A percentile compares a stretch with the other conserved stretches of the same genome.
phyloP scores from a whole-genome alignment of 768 basidiomycete species.

The Phanerochaete sordida region DNA sequence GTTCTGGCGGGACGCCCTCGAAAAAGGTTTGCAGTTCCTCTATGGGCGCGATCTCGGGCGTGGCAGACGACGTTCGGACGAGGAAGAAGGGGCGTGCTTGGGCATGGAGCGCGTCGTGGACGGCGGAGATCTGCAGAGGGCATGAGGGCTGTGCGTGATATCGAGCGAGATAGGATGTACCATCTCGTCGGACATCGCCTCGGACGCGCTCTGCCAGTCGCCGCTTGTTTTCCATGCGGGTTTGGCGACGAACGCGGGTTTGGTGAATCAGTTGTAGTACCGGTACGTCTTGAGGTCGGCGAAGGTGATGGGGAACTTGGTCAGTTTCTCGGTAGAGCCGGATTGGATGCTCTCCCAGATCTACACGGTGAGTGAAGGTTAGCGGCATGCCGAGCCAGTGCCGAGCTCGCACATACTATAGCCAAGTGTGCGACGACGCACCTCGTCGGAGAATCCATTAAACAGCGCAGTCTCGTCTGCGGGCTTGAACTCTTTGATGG shows the following conservation, averaged over 20 bases:
- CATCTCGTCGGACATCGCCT: no score
- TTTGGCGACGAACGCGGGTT: slow-evolving; percentile 86
- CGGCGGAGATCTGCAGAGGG: no score
- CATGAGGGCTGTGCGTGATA: no score
- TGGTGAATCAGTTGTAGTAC: slow-evolving; percentile 98
- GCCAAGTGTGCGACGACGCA: slow-evolving; percentile 21
- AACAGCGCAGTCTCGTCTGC: slow-evolving; percentile 91
- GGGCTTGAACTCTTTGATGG: slow-evolving; percentile 92
- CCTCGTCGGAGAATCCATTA: slow-evolving; percentile 65
- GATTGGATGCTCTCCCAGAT: slow-evolving; percentile 64
- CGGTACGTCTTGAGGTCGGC: slow-evolving; percentile 98
- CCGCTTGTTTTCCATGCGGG: slow-evolving; percentile 85
- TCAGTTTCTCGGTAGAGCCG: slow-evolving; percentile 55
- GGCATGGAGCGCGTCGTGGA: no score
- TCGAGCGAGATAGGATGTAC: no score
- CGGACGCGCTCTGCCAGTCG: slow-evolving; percentile 56
- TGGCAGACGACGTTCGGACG: no score
- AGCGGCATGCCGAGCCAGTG: background rate
- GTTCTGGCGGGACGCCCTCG: no score
- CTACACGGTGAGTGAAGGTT: slow-evolving; percentile 31
- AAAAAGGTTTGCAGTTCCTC: no score
- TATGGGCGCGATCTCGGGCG: no score
- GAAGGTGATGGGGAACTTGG: slow-evolving; percentile 81
- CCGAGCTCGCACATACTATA: background rate
- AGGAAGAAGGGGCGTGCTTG: no score